A percentile compares a stretch with the other conserved stretches of the same genome.
Conservation (phyloP, 2,329 filamentous ascomycete species). For the Colletotrichum simmondsii region DNA sequence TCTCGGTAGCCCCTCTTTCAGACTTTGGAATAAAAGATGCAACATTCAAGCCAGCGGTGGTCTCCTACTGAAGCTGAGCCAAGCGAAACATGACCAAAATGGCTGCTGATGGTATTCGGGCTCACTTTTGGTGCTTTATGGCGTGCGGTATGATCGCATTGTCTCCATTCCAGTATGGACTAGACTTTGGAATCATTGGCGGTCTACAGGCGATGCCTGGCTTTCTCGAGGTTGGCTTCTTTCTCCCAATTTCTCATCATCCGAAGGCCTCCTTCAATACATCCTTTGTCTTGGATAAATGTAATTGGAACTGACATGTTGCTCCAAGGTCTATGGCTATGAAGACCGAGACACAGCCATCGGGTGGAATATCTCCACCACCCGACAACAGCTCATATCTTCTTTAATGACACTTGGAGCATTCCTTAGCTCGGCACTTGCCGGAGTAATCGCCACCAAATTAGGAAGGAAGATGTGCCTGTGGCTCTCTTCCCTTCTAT, state of each 20-base stretch:
- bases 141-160: background rate
- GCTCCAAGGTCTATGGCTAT: slow-evolving; percentile 40
- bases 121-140: background rate
- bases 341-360: slow-evolving; percentile 57
- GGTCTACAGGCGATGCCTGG: background rate
- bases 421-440: slow-evolving; percentile 54
- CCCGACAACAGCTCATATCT: slow-evolving; percentile 58
- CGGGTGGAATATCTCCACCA: slow-evolving; percentile 57
- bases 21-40: background rate
- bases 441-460: slow-evolving; percentile 44
- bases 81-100: background rate
- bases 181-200: background rate
- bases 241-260: background rate
- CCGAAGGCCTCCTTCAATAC: background rate
- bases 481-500: background rate
- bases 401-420: slow-evolving; percentile 60
- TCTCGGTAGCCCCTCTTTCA: background rate
- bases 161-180: background rate
- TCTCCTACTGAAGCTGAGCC: background rate
- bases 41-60: background rate
- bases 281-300: background rate
- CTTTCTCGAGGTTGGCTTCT: background rate
- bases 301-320: background rate
- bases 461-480: background rate
- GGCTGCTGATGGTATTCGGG: background rate